Conservation (phyloP, 2,329 filamentous ascomycete species). For the Dactylellina leptospora region DNA sequence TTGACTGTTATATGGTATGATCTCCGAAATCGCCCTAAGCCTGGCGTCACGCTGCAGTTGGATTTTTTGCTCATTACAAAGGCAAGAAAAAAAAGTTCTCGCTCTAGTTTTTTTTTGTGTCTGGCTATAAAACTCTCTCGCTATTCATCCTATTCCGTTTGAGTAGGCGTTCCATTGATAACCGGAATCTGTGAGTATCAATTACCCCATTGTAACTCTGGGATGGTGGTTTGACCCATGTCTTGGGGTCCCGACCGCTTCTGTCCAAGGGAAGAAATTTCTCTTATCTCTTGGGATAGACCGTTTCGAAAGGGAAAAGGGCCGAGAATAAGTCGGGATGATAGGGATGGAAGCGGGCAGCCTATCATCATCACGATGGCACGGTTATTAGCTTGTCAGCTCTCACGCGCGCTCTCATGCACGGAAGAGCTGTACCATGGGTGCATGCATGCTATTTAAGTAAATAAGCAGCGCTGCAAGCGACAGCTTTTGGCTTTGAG, state of each 20-base stretch:
- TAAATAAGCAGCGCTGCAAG: too few relatives aligned
- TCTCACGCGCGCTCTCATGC: conserved; percentile 7
- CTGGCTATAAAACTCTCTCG: conserved; percentile 39
- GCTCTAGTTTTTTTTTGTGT: conserved; percentile 18
- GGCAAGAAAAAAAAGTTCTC: conserved; percentile 9
- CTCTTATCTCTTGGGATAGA: conserved; percentile 13
- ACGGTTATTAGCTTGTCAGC: conserved; percentile 19
- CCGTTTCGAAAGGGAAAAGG: conserved; percentile 14
- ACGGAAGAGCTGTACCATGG: conserved; percentile 13
- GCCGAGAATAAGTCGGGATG: conserved; percentile 49
- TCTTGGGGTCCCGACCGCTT: conserved; percentile 10
- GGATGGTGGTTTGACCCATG: conserved; percentile 27
- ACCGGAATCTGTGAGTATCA: conserved; percentile 35
- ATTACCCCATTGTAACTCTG: conserved; percentile 53
- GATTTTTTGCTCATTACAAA: not conserved
- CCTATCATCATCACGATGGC: conserved; percentile 22
- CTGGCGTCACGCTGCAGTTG: conserved; percentile 3
- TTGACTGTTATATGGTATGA: conserved; percentile 27
- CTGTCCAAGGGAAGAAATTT: conserved; percentile 17
- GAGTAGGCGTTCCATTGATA: conserved; percentile 44
- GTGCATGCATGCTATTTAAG: too few relatives aligned
- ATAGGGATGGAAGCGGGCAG: conserved; percentile 33
- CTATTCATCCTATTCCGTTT: conserved; percentile 28
- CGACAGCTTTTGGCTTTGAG: too few relatives aligned
- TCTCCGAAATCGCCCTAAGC: conserved; percentile 44